phyloP scores from a whole-genome alignment of 805 yeast species.

The Cyberlindnera euphorbiae region DNA sequence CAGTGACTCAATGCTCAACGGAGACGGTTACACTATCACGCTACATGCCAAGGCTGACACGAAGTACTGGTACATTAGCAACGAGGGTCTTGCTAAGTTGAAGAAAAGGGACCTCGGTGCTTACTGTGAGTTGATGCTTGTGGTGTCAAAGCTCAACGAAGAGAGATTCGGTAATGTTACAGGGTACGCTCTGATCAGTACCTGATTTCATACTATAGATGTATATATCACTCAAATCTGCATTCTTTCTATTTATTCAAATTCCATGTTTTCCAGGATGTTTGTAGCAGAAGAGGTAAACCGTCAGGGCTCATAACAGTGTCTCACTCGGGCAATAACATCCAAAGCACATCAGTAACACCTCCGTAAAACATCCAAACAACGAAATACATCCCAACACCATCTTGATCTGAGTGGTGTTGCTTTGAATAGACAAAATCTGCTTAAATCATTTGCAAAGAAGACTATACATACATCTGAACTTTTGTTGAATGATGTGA shows the following conservation, averaged over 20 bases:
- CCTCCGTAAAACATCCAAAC: too few species aligned
- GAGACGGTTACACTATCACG: constrained; percentile 37
- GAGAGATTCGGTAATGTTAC: constrained; percentile 72
- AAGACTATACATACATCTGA: too few species aligned
- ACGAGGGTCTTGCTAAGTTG: constrained; percentile 40
- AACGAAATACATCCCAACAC: too few species aligned
- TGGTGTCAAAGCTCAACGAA: constrained; percentile 58
- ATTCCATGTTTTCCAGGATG: neutral
- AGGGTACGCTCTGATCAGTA: constrained; percentile 67
- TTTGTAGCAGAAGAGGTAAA: neutral
- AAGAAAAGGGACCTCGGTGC: constrained; percentile 45
- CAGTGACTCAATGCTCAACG: constrained; percentile 24
- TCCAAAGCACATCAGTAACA: too few species aligned
- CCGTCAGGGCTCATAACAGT: neutral
- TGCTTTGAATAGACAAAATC: too few species aligned
- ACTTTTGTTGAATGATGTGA: too few species aligned
- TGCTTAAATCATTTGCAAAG: too few species aligned
- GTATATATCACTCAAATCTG: neutral
- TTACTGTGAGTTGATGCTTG: constrained; percentile 58
- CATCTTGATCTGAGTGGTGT: too few species aligned
- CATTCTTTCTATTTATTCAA: neutral
- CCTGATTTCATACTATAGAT: constrained; percentile 17
- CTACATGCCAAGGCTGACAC: constrained; percentile 58
- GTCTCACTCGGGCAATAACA: too few species aligned
- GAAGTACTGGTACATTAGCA: constrained; percentile 63